phyloP scores from a whole-genome alignment of 1,284 basidiomycete genomes.

The Cryptococcus sp. region DNA sequence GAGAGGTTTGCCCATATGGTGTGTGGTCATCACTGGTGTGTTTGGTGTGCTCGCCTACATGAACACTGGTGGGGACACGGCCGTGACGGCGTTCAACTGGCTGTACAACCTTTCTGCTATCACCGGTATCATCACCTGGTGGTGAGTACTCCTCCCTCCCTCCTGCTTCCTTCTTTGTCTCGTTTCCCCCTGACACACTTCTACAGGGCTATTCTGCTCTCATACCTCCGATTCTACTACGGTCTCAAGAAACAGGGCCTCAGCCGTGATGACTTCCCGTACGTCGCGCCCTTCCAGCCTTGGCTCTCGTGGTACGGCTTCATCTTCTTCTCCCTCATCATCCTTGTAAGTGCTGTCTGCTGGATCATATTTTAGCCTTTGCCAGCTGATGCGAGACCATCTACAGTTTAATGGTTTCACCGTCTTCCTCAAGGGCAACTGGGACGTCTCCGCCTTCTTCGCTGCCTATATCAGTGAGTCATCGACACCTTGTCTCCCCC shows the following conservation, averaged over 20 bases:
- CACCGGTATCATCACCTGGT: slow-evolving; percentile 66
- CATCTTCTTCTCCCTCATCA: slow-evolving; percentile 16
- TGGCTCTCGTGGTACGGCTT: slow-evolving; percentile 49
- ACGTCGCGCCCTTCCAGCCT: slow-evolving; percentile 58
- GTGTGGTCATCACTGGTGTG: slow-evolving; percentile 56
- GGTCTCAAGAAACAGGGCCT: slow-evolving; percentile 61
- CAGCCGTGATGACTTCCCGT: slow-evolving; percentile 57
- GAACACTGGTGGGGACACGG: slow-evolving; percentile 42
- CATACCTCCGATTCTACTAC: slow-evolving; percentile 70
- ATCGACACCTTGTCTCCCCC: neutral
- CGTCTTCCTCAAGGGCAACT: slow-evolving; percentile 63
- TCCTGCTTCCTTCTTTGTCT: neutral
- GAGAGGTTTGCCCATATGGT: slow-evolving; percentile 64
- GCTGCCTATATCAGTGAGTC: slow-evolving; percentile 48
- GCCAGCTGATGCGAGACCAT: neutral
- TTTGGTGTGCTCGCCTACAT: slow-evolving; percentile 59
- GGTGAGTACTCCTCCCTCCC: slow-evolving; percentile 27
- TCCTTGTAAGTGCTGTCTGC: slow-evolving; percentile 9
- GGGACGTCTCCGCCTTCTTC: slow-evolving; percentile 43
- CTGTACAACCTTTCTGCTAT: slow-evolving; percentile 66
- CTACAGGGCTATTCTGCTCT: slow-evolving; percentile 60
- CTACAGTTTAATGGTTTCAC: slow-evolving; percentile 46
- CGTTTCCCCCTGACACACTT: slow-evolving; percentile 18
- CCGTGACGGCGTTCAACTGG: slow-evolving; percentile 55
- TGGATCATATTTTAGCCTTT: neutral